phyloP scores from a whole-genome alignment of 306 rosid species.

The Fragaria vesca region DNA sequence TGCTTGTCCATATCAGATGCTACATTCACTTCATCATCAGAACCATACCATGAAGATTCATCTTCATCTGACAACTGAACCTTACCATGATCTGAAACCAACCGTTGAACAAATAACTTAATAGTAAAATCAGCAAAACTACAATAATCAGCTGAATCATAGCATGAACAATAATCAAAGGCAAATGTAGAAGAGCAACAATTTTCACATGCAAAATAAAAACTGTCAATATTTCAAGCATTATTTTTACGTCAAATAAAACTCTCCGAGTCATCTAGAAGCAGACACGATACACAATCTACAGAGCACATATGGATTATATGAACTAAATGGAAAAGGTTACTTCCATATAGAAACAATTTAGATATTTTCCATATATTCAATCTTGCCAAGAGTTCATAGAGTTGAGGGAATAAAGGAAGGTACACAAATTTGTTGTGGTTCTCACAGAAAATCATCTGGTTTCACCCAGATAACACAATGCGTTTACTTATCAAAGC shows the following conservation, averaged over 20 bases:
- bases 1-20: conserved; percentile 59
- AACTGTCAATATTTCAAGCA: background rate
- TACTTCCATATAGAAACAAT: background rate
- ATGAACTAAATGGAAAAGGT: background rate
- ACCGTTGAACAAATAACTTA: background rate
- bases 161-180: background rate
- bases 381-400: background rate
- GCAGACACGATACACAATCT: background rate
- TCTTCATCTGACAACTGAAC: conserved; percentile 39
- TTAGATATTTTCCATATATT: background rate
- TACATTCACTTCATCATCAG: conserved; percentile 46
- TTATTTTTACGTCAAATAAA: background rate
- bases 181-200: conserved; percentile 2
- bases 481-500: background rate
- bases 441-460: background rate
- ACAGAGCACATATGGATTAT: background rate
- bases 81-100: conserved; percentile 43
- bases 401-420: background rate
- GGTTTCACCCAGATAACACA: background rate
- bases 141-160: background rate
- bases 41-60: conserved; percentile 43
- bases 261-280: background rate
- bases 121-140: conserved; percentile 5
- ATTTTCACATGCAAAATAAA: background rate
- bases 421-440: background rate